Evolutionary conservation across 805 yeast species (phyloP).

Genomic region (Komagataella pastoris): DNA sequence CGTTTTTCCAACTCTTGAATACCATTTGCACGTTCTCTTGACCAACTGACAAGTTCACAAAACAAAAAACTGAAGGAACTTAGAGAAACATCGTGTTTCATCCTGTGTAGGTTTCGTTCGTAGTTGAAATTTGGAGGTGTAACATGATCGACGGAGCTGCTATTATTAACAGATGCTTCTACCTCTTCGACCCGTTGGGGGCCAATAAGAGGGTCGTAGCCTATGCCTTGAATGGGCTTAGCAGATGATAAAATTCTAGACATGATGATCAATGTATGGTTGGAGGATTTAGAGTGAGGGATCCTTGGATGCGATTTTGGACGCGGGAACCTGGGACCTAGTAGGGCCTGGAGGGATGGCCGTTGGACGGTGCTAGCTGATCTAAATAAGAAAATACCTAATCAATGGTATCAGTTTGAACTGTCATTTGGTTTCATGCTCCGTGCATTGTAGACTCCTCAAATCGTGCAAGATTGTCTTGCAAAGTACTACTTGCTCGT

Average conservation of each 20-base stretch:
- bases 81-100: constrained; percentile 52
- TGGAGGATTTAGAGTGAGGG: background rate
- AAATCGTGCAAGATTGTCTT: too few relatives aligned
- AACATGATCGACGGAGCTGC: constrained; percentile 19
- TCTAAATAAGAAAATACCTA: too few relatives aligned
- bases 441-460: too few relatives aligned
- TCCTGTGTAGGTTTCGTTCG: constrained; percentile 56
- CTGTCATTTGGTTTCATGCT: background rate
- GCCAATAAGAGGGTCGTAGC: constrained; percentile 30
- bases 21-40: constrained; percentile 48
- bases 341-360: background rate
- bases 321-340: too few relatives aligned
- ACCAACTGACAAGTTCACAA: constrained; percentile 55
- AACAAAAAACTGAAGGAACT: constrained; percentile 59
- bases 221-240: constrained; percentile 6
- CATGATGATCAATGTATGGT: background rate
- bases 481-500: too few relatives aligned
- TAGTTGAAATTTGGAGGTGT: constrained; percentile 26
- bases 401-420: background rate
- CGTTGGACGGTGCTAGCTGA: background rate
- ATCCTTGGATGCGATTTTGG: background rate
- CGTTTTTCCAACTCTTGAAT: constrained; percentile 48
- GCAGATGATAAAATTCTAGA: background rate
- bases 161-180: constrained; percentile 8
- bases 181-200: constrained; percentile 20